Percentiles rank a stretch among this genome's conserved stretches.
These are phyloP conservation scores for Kwoniella sp. DNA, from an alignment of 768 basidiomycete genomes.

Conservation along the genomic window DNA sequence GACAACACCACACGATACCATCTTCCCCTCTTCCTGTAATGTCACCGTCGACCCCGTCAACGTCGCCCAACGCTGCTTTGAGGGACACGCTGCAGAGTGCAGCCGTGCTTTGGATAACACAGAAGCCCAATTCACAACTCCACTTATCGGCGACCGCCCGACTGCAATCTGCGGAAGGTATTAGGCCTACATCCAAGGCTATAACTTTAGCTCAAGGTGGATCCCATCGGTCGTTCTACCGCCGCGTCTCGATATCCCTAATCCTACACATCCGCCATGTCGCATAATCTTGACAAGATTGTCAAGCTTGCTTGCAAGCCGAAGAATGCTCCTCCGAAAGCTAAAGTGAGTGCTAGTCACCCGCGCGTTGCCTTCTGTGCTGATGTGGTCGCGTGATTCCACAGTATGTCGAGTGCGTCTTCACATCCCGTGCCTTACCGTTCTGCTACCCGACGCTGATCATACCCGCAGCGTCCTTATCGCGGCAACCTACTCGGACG, in stretches of 20 bases:
- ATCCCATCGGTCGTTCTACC: too few relatives aligned
- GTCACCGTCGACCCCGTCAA: too few relatives aligned
- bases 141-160: neutral
- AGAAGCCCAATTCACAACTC: too few relatives aligned
- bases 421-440: neutral
- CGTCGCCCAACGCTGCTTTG: too few relatives aligned
- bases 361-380: neutral
- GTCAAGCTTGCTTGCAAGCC: slow-evolving; percentile 97
- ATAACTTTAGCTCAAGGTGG: neutral
- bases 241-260: neutral
- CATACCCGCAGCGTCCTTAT: slow-evolving; percentile 66
- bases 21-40: too few relatives aligned
- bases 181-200: too few relatives aligned
- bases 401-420: slow-evolving; percentile 74
- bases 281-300: slow-evolving; percentile 57
- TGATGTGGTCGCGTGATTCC: neutral
- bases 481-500: slow-evolving; percentile 92
- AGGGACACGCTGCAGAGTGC: too few relatives aligned
- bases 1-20: too few relatives aligned
- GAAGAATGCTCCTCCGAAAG: slow-evolving; percentile 89
- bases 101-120: too few relatives aligned
- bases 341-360: slow-evolving; percentile 63
- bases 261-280: slow-evolving; percentile 21
- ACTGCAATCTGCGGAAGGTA: neutral
- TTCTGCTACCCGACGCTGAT: neutral